Base-by-base conservation (phyloP, 2,329 filamentous ascomycete genomes). In the Alternaria novae-zelandiae region DNA sequence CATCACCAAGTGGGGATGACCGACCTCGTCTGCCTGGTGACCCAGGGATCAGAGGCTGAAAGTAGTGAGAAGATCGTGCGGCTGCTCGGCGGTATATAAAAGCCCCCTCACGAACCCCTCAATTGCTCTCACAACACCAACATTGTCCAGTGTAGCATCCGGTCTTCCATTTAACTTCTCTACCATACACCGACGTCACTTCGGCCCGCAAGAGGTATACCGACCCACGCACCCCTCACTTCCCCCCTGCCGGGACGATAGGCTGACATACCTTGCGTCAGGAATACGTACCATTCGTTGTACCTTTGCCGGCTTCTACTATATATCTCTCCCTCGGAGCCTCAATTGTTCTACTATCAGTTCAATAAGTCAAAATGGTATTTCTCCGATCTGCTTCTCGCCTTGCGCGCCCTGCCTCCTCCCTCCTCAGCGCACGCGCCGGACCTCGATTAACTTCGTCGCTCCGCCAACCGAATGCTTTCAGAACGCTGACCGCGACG, bases 401-500 rank as follows among this genome's bases (percentile, higher is more conserved):
- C 79, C 83, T 88, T 66, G 83, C 83, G 72, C 86, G 86, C 69
- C 86, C 86, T 73, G 82, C 85, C 72, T 83, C 85, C 60, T 84
- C 85, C 71, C 79, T 85, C 69, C 78, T 88, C 71, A 83, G 82
- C 69, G 78, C 82, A 68, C 77, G 81, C 68, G 78, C 79, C 59
- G 79, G 77, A 53, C 78, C 80, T 45, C 76, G 80, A 65, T 74
- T 81, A 68, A 73, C 80, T 71, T 79, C 82, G 66, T 81, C 83
- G 67, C 70, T 82, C 72, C 81, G 82, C 61, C 76, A 79, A 74
- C 80, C 83, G 66, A 82, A 82, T 79, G 83, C 84, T 73, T 82
- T 85, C 79, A 86, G 87, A 83, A 86, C 84, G 83, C 87, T 90
- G 83, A 89, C 88, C 67, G 86, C 87, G 68, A 86, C 87, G 78